These are phyloP conservation scores for Fusarium mangiferae DNA, from an alignment of 2,329 filamentous ascomycete genomes.

Conservation along the genomic window DNA sequence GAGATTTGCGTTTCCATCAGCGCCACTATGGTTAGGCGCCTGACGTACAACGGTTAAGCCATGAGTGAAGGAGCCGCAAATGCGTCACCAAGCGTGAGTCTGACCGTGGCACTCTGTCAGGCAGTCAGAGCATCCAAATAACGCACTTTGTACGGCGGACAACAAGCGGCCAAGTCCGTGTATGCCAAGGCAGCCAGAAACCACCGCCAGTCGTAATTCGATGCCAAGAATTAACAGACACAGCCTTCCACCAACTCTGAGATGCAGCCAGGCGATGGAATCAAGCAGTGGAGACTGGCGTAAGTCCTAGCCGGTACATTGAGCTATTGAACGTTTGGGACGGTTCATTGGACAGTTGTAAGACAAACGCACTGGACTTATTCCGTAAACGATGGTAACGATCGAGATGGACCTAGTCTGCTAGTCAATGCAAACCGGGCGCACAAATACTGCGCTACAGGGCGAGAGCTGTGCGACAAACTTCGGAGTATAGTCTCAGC, in stretches of 20 bases:
- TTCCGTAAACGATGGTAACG: constrained; percentile 4
- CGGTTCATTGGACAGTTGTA: constrained; percentile 35
- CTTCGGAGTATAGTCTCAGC: neutral
- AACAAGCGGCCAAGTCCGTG: constrained; percentile 30
- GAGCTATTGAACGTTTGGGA: constrained; percentile 30
- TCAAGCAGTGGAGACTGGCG: constrained; percentile 32
- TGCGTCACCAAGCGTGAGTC: neutral
- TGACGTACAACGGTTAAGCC: constrained; percentile 1
- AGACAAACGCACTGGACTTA: constrained; percentile 9
- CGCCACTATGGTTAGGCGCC: neutral
- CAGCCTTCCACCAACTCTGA: constrained; percentile 23
- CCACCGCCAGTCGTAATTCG: neutral
- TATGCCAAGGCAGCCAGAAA: constrained; percentile 14
- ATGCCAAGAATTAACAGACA: constrained; percentile 20
- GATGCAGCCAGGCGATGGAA: constrained; percentile 21
- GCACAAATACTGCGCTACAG: neutral
- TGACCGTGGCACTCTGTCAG: neutral
- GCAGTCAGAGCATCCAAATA: neutral
- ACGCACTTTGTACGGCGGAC: constrained; percentile 1
- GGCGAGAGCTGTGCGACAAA: neutral
- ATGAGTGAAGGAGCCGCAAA: neutral
- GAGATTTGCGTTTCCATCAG: neutral
- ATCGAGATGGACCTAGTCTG: neutral
- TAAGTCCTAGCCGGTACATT: constrained; percentile 13
- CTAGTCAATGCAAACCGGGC: constrained; percentile 2